Base-by-base conservation (phyloP, 73 alveolate species). In the Blepharisma japonicum region DNA sequence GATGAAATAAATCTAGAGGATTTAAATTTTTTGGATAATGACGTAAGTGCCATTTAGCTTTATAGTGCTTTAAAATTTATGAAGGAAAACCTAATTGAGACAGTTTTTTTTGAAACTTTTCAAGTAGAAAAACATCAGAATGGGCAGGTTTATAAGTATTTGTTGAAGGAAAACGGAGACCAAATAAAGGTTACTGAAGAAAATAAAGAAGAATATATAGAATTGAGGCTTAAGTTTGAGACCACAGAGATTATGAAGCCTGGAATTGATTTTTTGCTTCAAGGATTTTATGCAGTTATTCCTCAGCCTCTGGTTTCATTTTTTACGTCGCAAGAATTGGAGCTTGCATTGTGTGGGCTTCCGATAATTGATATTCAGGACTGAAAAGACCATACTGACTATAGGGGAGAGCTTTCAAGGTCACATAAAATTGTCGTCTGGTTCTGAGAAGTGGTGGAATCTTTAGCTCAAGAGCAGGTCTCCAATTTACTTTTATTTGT, bases 391-490 rank as follows among this genome's bases (percentile, higher is more conserved):
- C 81, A 89, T 81, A 86, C 98, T 9, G 87, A 81, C 56, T 96
- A 94, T 78, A 88, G 84, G 76, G 98, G 97, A 55, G 85, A 70
- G 45, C 89, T 86, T 68, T 55, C 89, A 46, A 61, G 81, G 68
- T 72, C 78, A 18, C 92, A 81, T 48, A 14, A 71, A 74, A 92
- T 90, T 3, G 87, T 96, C 18, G 68, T 68, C 77, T 94, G 98
- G 98, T 96, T 96, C 85, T 96, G 99, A 99, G 90, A 85, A 54
- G 87, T 89, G 9, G 55, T 96, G 68, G 84, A 48, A 25, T 61
- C 81, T 55, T 82, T 81, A 21, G 78, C 78, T 45, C 92, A 96
- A 79, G 88, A 87, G 54, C 67, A 88, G 68, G 84, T 93, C 23
- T 86, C 94, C 18, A 92, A 91, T 83, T 89, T 96, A 82, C 85